Evolutionary conservation across 2,329 filamentous ascomycete species (phyloP).

Genomic region (Tolypocladium ovalisporum): DNA sequence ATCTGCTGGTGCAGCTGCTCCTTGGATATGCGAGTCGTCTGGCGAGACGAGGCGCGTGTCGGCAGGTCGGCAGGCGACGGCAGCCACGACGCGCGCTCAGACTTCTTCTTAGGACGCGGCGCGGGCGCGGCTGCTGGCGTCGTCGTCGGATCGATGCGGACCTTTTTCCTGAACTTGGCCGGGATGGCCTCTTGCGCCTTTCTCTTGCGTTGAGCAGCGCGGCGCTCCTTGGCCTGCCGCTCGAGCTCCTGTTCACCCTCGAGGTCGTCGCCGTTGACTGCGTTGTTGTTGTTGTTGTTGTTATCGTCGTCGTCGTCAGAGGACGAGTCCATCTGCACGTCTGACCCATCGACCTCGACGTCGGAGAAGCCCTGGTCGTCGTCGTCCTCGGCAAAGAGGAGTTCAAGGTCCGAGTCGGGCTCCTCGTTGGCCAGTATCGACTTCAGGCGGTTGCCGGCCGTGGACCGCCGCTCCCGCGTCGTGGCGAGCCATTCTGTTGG

Average conservation of each 20-base stretch:
- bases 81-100: conserved; percentile 48
- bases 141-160: conserved; percentile 53
- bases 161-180: conserved; percentile 61
- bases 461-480: conserved; percentile 63
- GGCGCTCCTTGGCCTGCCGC: conserved; percentile 60
- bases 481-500: conserved; percentile 61
- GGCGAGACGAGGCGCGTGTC: conserved; percentile 45
- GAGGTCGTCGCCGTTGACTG: conserved; percentile 52
- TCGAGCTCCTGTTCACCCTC: conserved; percentile 84
- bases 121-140: conserved; percentile 28
- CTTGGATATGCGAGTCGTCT: conserved; percentile 48
- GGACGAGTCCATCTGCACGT: conserved; percentile 78
- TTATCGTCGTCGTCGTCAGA: conserved; percentile 77
- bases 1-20: conserved; percentile 59
- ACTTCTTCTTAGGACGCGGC: conserved; percentile 47
- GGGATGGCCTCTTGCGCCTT: conserved; percentile 69
- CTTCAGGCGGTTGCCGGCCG: conserved; percentile 76
- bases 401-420: conserved; percentile 56
- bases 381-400: conserved; percentile 66
- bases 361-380: conserved; percentile 61
- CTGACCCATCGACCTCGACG: conserved; percentile 54
- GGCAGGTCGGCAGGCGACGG: conserved; percentile 43
- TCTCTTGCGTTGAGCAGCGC: conserved; percentile 60
- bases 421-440: conserved; percentile 66
- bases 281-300: conserved; percentile 64